Percentiles rank a stretch among this genome's conserved stretches.
Conservation (phyloP, 1,284 basidiomycete genomes). For the Coriolopsis trogii region DNA sequence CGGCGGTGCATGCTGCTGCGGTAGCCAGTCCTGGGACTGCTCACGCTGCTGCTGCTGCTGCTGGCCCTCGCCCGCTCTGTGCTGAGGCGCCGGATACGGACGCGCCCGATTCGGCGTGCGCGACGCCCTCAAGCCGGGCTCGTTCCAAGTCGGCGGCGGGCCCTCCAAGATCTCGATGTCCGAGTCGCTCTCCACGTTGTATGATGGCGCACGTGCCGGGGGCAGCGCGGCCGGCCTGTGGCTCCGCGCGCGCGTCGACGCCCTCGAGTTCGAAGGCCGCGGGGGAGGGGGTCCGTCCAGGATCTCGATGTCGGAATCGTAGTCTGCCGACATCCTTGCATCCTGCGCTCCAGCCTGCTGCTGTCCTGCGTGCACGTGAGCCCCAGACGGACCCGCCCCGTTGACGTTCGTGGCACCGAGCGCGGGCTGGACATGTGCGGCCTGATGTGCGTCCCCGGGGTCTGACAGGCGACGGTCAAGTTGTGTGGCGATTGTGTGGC, state of each 20-base stretch:
- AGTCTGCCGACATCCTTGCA: not conserved
- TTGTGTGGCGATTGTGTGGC: too few relatives aligned
- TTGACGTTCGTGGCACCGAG: too few relatives aligned
- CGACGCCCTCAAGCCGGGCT: too few relatives aligned
- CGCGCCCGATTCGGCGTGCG: too few relatives aligned
- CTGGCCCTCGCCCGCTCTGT: too few relatives aligned
- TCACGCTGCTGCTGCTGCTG: too few relatives aligned
- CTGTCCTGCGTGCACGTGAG: too few relatives aligned
- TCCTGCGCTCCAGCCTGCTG: too few relatives aligned
- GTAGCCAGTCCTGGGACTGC: too few relatives aligned
- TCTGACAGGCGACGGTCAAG: not conserved
- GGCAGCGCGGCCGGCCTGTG: not conserved
- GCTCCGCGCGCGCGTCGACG: not conserved
- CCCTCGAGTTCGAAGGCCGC: not conserved
- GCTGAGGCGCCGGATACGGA: too few relatives aligned
- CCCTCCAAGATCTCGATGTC: constrained; percentile 5
- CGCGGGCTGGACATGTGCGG: too few relatives aligned
- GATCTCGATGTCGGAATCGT: constrained; percentile 2
- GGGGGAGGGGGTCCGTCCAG: not conserved
- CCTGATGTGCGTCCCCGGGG: not conserved
- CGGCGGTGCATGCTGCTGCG: not conserved
- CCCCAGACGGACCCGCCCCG: too few relatives aligned
- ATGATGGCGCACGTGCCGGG: not conserved
- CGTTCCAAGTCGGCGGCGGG: not conserved
- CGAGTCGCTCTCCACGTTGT: not conserved